These are phyloP conservation scores for Hypoxylon sp. DNA, from an alignment of 2,329 filamentous ascomycete genomes.

Conservation along the genomic window DNA sequence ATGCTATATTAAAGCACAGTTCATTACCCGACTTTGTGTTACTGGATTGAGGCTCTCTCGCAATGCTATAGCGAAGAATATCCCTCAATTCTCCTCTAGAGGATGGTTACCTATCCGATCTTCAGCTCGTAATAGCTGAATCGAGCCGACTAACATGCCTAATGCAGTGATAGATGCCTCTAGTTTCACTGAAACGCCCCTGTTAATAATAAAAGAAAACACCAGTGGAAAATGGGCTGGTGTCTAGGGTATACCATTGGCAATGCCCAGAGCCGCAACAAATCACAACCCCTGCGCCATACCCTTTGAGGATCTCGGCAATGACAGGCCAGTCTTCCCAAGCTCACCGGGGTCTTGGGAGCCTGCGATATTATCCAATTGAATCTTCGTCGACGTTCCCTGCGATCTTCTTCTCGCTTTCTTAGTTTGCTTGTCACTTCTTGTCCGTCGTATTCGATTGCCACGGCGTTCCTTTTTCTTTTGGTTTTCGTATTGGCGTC, in stretches of 20 bases:
- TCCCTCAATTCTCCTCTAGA: not conserved
- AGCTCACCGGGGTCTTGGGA: slow-evolving; percentile 25
- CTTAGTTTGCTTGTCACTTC: slow-evolving; percentile 36
- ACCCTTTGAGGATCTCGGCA: slow-evolving; percentile 38
- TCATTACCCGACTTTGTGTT: not conserved
- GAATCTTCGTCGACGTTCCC: slow-evolving; percentile 20
- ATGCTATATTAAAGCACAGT: slow-evolving; percentile 10
- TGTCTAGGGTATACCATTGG: slow-evolving; percentile 19
- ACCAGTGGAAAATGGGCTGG: slow-evolving; percentile 15
- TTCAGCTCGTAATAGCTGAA: not conserved
- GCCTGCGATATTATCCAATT: slow-evolving; percentile 38
- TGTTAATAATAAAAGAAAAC: slow-evolving; percentile 25
- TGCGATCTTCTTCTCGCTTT: slow-evolving; percentile 33
- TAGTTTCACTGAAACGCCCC: slow-evolving; percentile 33
- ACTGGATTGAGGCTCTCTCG: not conserved
- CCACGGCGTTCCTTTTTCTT: slow-evolving; percentile 21
- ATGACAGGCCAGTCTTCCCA: slow-evolving; percentile 22
- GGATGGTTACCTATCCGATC: not conserved
- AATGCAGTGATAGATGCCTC: slow-evolving; percentile 7
- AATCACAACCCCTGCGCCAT: slow-evolving; percentile 37
- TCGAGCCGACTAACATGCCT: slow-evolving; percentile 2
- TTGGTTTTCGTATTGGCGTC: slow-evolving; percentile 19
- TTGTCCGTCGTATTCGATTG: slow-evolving; percentile 20
- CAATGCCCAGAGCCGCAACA: slow-evolving; percentile 42
- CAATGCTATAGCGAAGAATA: slow-evolving; percentile 5